These are phyloP conservation scores for Agrocybe pediades DNA, from an alignment of 768 basidiomycete genomes.

Conservation along the genomic window DNA sequence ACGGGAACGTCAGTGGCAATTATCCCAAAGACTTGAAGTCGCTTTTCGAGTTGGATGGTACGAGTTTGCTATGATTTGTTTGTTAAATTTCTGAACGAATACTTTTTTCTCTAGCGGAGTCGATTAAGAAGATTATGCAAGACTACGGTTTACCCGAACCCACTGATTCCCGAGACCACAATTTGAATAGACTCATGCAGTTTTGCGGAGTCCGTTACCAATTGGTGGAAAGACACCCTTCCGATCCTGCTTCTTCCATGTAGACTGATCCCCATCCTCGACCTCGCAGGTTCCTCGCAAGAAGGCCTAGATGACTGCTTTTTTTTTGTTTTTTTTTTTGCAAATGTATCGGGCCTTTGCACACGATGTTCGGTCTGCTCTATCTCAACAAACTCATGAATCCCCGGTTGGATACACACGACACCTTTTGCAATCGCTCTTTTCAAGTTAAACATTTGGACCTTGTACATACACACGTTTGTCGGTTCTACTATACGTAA, in stretches of 20 bases:
- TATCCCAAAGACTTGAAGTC: conserved; percentile 55
- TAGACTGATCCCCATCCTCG: conserved; percentile 11
- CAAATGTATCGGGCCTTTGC: background rate
- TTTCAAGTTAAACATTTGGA: no score
- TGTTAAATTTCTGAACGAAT: background rate
- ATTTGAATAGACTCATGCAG: conserved; percentile 57
- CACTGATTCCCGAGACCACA: conserved; percentile 41
- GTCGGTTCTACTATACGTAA: no score
- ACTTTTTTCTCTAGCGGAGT: conserved; percentile 24
- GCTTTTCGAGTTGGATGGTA: conserved; percentile 56
- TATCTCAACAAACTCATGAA: no score
- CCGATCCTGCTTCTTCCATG: conserved; percentile 1
- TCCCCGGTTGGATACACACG: no score
- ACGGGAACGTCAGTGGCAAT: conserved; percentile 45
- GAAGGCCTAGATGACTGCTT: background rate
- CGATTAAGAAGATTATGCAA: conserved; percentile 32
- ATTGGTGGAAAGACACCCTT: conserved; percentile 40
- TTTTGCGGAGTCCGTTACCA: conserved; percentile 60
- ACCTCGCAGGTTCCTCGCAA: conserved; percentile 13
- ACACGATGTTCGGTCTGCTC: background rate
- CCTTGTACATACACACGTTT: no score
- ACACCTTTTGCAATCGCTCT: no score
- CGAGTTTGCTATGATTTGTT: conserved; percentile 14
- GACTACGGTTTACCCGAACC: conserved; percentile 41
- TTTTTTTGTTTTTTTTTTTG: background rate